Percentiles rank a stretch among this genome's conserved stretches.
These are phyloP conservation scores for Canna indica DNA, from an alignment of 176 grass and related monocot genomes.

Conservation along the genomic window DNA sequence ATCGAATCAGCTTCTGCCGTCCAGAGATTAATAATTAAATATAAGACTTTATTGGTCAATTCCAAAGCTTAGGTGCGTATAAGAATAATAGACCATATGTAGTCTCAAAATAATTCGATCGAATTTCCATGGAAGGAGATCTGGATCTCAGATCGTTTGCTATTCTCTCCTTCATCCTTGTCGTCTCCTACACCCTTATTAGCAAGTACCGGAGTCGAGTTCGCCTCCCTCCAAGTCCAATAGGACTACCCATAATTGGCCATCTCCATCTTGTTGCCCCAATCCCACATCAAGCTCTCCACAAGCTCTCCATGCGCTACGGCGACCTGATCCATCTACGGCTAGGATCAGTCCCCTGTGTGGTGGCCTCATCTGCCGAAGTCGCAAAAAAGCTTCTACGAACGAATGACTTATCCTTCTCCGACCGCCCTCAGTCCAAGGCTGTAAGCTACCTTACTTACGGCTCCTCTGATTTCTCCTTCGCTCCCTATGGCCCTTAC, in stretches of 20 bases:
- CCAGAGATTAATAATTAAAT: too few relatives aligned
- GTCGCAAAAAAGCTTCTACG: slow-evolving; percentile 35
- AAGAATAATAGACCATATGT: too few relatives aligned
- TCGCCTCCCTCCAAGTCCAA: slow-evolving; percentile 36
- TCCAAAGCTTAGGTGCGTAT: too few relatives aligned
- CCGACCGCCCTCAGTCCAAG: slow-evolving; percentile 40
- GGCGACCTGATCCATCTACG: slow-evolving; percentile 43
- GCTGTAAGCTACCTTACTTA: slow-evolving; percentile 45
- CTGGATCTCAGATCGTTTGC: not conserved
- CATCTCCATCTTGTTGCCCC: slow-evolving; percentile 61
- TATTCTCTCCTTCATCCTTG: not conserved
- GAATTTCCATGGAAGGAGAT: not conserved
- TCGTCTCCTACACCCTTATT: not conserved
- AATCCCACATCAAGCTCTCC: slow-evolving; percentile 44
- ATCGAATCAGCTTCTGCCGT: too few relatives aligned
- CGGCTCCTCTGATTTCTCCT: slow-evolving; percentile 38
- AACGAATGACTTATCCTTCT: slow-evolving; percentile 39
- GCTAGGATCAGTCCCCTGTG: slow-evolving; percentile 36
- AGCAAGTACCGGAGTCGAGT: not conserved
- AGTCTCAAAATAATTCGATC: too few relatives aligned
- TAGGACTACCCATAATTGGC: slow-evolving; percentile 42
- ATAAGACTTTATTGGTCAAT: too few relatives aligned
- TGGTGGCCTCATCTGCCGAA: slow-evolving; percentile 34
- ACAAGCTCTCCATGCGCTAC: slow-evolving; percentile 22
- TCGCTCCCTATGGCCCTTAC: slow-evolving; percentile 53